A percentile compares a stretch with the other conserved stretches of the same genome.
These are phyloP conservation scores for Ogataea neopini DNA, from an alignment of 805 yeast species.

Conservation along the genomic window DNA sequence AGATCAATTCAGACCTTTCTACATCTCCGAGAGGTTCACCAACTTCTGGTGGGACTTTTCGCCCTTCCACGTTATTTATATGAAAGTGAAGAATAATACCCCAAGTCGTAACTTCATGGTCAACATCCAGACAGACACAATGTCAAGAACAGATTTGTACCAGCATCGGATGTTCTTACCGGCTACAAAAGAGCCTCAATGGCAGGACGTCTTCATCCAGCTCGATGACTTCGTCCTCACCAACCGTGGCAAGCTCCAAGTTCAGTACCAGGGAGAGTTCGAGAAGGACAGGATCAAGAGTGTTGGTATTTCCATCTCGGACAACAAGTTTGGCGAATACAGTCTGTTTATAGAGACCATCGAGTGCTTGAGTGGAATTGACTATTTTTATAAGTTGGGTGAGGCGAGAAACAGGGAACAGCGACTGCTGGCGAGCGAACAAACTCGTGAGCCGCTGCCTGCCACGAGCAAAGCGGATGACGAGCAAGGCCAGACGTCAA, in stretches of 20 bases:
- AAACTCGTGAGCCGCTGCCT: no score
- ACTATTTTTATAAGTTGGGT: conserved; percentile 43
- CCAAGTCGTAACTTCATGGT: conserved; percentile 64
- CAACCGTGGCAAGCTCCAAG: conserved; percentile 64
- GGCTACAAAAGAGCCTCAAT: conserved; percentile 26
- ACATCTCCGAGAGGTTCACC: conserved; percentile 37
- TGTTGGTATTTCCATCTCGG: conserved; percentile 76
- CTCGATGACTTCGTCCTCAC: conserved; percentile 79
- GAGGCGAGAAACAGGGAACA: conserved; percentile 33
- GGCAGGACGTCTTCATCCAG: conserved; percentile 84
- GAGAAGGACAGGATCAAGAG: conserved; percentile 68
- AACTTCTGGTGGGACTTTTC: conserved; percentile 72
- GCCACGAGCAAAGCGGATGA: no score
- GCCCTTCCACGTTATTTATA: conserved; percentile 56
- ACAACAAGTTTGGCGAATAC: conserved; percentile 76
- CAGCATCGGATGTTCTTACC: conserved; percentile 78
- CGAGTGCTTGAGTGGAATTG: conserved; percentile 63
- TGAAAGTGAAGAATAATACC: conserved; percentile 69
- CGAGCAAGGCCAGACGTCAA: no score
- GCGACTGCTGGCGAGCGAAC: conserved; percentile 5
- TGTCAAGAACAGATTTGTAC: conserved; percentile 73
- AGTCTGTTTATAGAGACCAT: conserved; percentile 70
- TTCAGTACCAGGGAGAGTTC: conserved; percentile 56
- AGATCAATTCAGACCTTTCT: conserved; percentile 45
- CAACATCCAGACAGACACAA: conserved; percentile 79